phyloP scores from a whole-genome alignment of 768 basidiomycete genomes.

The Phlebiopsis gigantea region DNA sequence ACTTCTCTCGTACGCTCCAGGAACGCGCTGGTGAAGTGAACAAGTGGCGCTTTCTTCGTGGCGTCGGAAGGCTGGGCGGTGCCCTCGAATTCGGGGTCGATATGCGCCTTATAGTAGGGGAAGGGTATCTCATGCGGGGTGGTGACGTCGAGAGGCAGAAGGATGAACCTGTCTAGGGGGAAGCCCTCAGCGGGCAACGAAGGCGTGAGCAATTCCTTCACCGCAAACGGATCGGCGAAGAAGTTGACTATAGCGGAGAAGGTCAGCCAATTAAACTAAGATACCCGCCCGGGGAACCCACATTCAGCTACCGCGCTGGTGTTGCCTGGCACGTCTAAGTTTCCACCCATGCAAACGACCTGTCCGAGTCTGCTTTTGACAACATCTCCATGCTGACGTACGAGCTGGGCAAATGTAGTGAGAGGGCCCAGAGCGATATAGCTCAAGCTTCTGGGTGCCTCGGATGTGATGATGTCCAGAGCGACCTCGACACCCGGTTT shows the following conservation, averaged over 20 bases:
- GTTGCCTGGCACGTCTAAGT: conserved; percentile 88
- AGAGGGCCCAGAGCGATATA: conserved; percentile 74
- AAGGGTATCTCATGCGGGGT: conserved; percentile 77
- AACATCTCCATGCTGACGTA: conserved; percentile 47
- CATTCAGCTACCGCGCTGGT: conserved; percentile 80
- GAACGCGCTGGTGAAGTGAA: conserved; percentile 78
- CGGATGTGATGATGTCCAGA: conserved; percentile 46
- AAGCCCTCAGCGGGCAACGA: conserved; percentile 35
- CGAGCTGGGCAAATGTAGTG: conserved; percentile 71
- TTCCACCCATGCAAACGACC: conserved; percentile 92
- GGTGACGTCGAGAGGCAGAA: conserved; percentile 80
- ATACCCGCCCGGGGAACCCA: conserved; percentile 30
- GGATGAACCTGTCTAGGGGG: conserved; percentile 61
- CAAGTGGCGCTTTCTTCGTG: conserved; percentile 49
- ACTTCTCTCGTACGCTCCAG: conserved; percentile 68
- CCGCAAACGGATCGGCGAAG: conserved; percentile 85
- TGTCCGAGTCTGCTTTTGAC: conserved; percentile 59
- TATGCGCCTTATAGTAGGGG: conserved; percentile 43
- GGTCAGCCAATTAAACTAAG: neutral
- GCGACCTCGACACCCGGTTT: conserved; percentile 49
- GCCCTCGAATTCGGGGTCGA: conserved; percentile 60
- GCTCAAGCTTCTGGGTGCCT: conserved; percentile 50
- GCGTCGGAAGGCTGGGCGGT: conserved; percentile 42
- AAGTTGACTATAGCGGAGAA: conserved; percentile 56
- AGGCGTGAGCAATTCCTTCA: conserved; percentile 57